Conservation (phyloP, 2,329 filamentous ascomycete genomes). For the Clarireedia homoeocarpa region DNA sequence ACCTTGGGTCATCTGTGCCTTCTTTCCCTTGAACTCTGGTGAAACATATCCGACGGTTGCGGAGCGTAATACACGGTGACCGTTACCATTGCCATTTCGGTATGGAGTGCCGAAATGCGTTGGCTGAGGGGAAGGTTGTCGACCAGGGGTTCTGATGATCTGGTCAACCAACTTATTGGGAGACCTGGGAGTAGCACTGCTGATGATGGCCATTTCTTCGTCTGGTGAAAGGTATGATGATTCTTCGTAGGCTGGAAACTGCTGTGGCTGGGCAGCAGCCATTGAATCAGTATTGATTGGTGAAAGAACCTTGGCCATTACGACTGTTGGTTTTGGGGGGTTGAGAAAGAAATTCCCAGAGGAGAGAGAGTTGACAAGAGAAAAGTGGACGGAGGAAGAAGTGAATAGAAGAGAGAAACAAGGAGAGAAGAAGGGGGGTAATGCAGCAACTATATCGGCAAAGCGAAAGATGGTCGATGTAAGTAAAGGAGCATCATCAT, state of each 20-base stretch:
- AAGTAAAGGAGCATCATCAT: not conserved
- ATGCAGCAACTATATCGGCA: not conserved
- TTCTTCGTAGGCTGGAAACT: slow-evolving; percentile 14
- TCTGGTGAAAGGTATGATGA: not conserved
- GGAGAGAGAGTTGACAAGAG: not conserved
- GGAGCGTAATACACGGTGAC: slow-evolving; percentile 72
- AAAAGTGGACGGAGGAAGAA: not conserved
- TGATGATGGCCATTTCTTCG: slow-evolving; percentile 20
- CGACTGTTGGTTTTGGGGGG: not conserved
- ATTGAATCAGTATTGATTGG: slow-evolving; percentile 9
- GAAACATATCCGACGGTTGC: slow-evolving; percentile 91
- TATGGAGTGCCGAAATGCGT: slow-evolving; percentile 72
- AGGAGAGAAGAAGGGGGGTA: not conserved
- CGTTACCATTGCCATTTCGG: slow-evolving; percentile 44
- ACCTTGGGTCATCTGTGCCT: slow-evolving; percentile 52
- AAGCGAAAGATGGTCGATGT: not conserved
- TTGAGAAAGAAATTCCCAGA: not conserved
- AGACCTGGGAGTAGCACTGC: slow-evolving; percentile 7
- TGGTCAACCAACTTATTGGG: slow-evolving; percentile 22
- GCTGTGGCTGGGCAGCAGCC: not conserved
- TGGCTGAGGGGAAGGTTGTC: slow-evolving; percentile 70
- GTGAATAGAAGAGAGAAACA: not conserved
- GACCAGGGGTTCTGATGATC: slow-evolving; percentile 23
- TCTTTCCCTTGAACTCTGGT: slow-evolving; percentile 87
- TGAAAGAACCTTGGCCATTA: slow-evolving; percentile 6